These are phyloP conservation scores for Onygenales sp. DNA, from an alignment of 2,329 filamentous ascomycete species.

Conservation along the genomic window DNA sequence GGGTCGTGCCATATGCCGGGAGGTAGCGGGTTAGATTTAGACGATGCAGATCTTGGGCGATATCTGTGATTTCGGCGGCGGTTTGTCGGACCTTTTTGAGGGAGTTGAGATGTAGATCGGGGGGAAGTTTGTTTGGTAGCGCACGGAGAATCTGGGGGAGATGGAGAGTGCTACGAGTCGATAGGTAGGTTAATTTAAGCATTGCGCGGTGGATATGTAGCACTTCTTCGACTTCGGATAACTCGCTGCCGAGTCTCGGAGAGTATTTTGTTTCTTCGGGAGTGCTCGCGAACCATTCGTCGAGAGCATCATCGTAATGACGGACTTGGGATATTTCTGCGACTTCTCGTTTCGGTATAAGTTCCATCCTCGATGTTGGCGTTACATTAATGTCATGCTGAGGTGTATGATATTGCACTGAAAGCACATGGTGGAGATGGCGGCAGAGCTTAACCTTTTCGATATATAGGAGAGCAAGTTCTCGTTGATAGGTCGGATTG, in stretches of 20 bases:
- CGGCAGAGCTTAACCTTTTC: constrained; percentile 83
- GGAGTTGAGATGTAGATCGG: constrained; percentile 72
- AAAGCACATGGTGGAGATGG: constrained; percentile 79
- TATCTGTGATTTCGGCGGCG: constrained; percentile 74
- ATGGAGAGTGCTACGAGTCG: constrained; percentile 81
- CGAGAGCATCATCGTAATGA: constrained; percentile 67
- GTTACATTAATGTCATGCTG: constrained; percentile 65
- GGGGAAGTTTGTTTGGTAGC: constrained; percentile 46
- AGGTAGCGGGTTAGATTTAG: constrained; percentile 67
- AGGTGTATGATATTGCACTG: constrained; percentile 83
- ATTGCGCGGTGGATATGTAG: constrained; percentile 66
- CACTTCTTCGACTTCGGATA: constrained; percentile 35
- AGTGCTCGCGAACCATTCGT: constrained; percentile 65
- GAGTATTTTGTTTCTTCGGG: constrained; percentile 63
- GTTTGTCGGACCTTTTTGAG: constrained; percentile 73
- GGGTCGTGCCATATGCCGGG: constrained; percentile 82
- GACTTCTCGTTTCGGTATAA: constrained; percentile 78
- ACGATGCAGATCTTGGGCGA: constrained; percentile 66
- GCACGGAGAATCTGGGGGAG: constrained; percentile 82
- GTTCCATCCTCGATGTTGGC: constrained; percentile 73
- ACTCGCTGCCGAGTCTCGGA: constrained; percentile 51
- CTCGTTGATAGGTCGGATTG: constrained; percentile 62
- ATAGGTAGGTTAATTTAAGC: constrained; percentile 87
- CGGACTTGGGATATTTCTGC: constrained; percentile 74
- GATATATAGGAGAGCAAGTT: constrained; percentile 81